Percentiles rank a stretch among this genome's conserved stretches.
Evolutionary conservation across 805 yeast species (phyloP).

Genomic region (Ogataea degrootiae): DNA sequence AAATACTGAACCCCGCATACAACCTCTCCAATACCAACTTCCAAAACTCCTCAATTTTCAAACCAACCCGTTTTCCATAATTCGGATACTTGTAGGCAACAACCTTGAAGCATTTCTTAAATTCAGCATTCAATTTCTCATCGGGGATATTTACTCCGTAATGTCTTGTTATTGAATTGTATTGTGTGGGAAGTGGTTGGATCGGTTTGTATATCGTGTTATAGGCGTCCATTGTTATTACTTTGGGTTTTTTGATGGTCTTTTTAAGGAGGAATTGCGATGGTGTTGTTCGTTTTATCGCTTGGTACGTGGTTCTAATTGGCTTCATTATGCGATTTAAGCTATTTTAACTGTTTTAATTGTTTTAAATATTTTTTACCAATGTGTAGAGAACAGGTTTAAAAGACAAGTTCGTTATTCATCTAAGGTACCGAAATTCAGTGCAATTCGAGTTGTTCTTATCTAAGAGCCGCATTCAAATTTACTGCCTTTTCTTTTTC

Average conservation of each 20-base stretch:
- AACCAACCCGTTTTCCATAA: slow-evolving; percentile 46
- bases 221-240: slow-evolving; percentile 65
- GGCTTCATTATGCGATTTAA: too few relatives aligned
- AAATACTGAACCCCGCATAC: slow-evolving; percentile 2
- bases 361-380: too few relatives aligned
- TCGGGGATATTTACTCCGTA: slow-evolving; percentile 24
- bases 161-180: slow-evolving; percentile 41
- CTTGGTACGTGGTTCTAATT: not conserved
- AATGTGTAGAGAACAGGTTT: too few relatives aligned
- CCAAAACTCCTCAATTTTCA: slow-evolving; percentile 55
- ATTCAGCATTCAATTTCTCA: slow-evolving; percentile 21
- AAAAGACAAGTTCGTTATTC: too few relatives aligned
- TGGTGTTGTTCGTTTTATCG: not conserved
- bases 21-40: slow-evolving; percentile 30
- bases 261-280: not conserved
- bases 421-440: too few relatives aligned
- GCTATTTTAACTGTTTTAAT: too few relatives aligned
- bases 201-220: slow-evolving; percentile 60
- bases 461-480: not conserved
- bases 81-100: slow-evolving; percentile 46
- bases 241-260: slow-evolving; percentile 29
- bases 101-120: slow-evolving; percentile 31
- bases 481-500: not conserved
- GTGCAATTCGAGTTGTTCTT: too few relatives aligned
- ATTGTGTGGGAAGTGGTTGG: slow-evolving; percentile 49